Percentiles rank a stretch among this genome's conserved stretches.
Conservation (phyloP, 1,284 basidiomycete genomes). For the Paramarasmius palmivorus region DNA sequence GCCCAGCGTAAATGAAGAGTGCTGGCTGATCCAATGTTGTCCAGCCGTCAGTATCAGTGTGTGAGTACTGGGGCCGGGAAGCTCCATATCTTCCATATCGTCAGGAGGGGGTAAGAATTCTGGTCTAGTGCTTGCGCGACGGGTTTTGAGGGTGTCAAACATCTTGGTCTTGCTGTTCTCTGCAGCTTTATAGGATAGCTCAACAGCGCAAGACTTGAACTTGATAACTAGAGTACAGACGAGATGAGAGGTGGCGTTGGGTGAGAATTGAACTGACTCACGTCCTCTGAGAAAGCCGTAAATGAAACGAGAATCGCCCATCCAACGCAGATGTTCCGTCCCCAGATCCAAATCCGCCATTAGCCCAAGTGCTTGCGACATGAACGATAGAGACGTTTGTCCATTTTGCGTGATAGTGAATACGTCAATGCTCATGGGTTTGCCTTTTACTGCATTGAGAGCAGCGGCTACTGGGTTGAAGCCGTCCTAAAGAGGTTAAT, state of each 20-base stretch:
- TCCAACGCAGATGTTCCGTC: conserved; percentile 88
- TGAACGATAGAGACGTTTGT: conserved; percentile 80
- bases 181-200: conserved; percentile 71
- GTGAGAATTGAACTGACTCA: conserved; percentile 30
- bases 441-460: conserved; percentile 85
- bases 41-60: conserved; percentile 61
- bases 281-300: conserved; percentile 78
- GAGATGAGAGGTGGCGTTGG: neutral
- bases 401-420: conserved; percentile 77
- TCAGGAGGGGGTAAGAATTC: conserved; percentile 16
- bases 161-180: conserved; percentile 77
- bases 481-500: conserved; percentile 51
- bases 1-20: conserved; percentile 71
- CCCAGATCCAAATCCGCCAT: conserved; percentile 91
- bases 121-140: conserved; percentile 22
- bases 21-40: conserved; percentile 70
- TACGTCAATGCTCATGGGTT: conserved; percentile 77
- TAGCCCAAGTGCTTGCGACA: conserved; percentile 86
- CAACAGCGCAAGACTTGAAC: conserved; percentile 68
- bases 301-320: conserved; percentile 93
- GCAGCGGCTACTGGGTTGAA: conserved; percentile 75
- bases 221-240: conserved; percentile 50
- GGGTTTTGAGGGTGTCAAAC: conserved; percentile 45
- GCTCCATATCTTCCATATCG: conserved; percentile 19
- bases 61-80: conserved; percentile 45